Evolutionary conservation across 139 green algal genomes (phyloP), one percentile per base, ranked within the genome.

Genomic region (Chlamydomonas eustigma): DNA sequence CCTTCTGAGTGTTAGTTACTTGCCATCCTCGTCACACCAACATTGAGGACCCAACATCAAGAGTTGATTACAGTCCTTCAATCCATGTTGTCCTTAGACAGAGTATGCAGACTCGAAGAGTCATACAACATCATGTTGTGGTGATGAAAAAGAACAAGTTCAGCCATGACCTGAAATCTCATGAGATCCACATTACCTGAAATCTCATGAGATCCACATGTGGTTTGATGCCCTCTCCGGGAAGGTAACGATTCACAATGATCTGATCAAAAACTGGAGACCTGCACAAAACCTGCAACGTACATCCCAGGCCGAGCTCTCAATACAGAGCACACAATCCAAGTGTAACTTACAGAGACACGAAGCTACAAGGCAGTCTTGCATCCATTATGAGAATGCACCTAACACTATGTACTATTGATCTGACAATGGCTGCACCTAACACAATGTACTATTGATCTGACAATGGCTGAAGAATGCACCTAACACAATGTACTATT

Each of bases 161-260:
- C n/a, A n/a, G n/a, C n/a, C n/a, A n/a, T n/a, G n/a, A n/a, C n/a
- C n/a, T n/a, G n/a, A n/a, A n/a, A n/a, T n/a, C n/a, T n/a, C n/a
- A n/a, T n/a, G n/a, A n/a, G n/a, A n/a, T n/a, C n/a, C n/a, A n/a
- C n/a, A n/a, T n/a, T 39, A 75, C 77, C 51, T 80, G 34, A 37
- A 87, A 87, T 24, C 79, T 66, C 8, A 80, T 50, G 3, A 88
- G 73, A 64, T 88, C 83, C n/a, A 88, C 76, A n/a, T 88, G 83
- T 2, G 64, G 39, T 0, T 24, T 44, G n/a, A 88, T 83, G 69
- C 83, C 83, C 32, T 88, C 76, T 0, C 83, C 83, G 1, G 79
- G 79, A 1, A 38, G 50, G 74, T 88, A 88, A 58, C 83, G 39
- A 63, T 88, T 88, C 25, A 83, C 73, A 34, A 88, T 88, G 25